Base-by-base conservation (phyloP, 139 green algal species). In the Trebouxia sp. region DNA sequence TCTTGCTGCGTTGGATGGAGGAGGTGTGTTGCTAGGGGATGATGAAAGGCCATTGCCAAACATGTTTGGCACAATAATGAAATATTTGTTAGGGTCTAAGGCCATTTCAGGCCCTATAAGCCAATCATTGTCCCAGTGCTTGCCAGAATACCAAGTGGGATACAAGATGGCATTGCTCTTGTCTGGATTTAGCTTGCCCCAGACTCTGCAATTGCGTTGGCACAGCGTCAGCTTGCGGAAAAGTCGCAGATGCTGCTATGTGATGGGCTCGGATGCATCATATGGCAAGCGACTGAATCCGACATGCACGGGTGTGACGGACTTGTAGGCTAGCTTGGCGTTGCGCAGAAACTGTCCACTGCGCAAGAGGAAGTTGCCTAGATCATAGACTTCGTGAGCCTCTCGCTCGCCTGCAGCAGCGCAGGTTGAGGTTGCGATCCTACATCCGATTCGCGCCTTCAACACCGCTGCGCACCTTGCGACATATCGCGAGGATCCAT, bases 121-220 rank as follows among this genome's bases (percentile, higher is more conserved):
- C 72, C 72, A 79, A 42, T 79, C 72, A 79, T 79, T 66, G 43
- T 79, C 72, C 72, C 72, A 79, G 37, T 79, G 42, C 45, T 47
- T 41, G 37, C 72, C 45, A 28, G 41, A 65, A 32, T 65, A 79
- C 72, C 72, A 79, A 11, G 72, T 79, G 45, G 72, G 72, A 58
- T 79, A 79, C 26, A 79, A 26, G 30, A 79, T 79, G 12, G 72
- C 72, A 79, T 79, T 79, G 72, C 72, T 66, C 45, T 79, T 65
- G 72, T 79, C 45, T n/a, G 5, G 24, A n/a, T 79, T 79, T 3
- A 79, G 26, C n/a, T 53, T 65, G 42, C 72, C 72, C 43, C 43
- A 79, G n/a, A 69, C 58, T 15, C 58, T 69, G 30, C 51, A 24
- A 24, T 22, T 24, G 10, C 30, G 17, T 41, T 17, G 3, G 0